phyloP scores from a whole-genome alignment of 768 basidiomycete genomes.

The Clitopilus passeckerianus region DNA sequence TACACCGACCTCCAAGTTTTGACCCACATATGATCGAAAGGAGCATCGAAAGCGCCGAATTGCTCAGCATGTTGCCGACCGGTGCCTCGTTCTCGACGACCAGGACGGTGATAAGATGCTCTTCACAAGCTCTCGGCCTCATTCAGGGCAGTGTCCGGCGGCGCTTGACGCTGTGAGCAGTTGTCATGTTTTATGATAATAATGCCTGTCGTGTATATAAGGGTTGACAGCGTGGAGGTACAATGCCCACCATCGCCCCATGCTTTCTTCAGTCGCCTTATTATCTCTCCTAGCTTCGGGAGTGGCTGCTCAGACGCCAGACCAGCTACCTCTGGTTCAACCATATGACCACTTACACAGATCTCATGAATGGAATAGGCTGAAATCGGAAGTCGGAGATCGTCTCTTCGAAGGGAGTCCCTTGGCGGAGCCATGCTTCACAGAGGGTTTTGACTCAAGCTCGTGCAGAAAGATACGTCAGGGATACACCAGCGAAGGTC shows the following conservation, averaged over 20 bases:
- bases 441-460: slow-evolving; percentile 10
- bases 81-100: not conserved
- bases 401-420: slow-evolving; percentile 15
- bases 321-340: not conserved
- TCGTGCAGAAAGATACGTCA: slow-evolving; percentile 10
- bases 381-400: slow-evolving; percentile 8
- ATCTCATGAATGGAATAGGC: slow-evolving; percentile 11
- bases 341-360: not conserved
- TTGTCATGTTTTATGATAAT: not conserved
- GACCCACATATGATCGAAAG: not conserved
- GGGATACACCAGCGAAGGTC: slow-evolving; percentile 16
- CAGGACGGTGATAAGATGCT: not conserved
- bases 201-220: not conserved
- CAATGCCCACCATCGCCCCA: not conserved
- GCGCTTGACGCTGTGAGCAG: not conserved
- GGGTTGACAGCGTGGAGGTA: not conserved
- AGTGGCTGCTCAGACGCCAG: not conserved
- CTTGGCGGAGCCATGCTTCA: slow-evolving; percentile 19
- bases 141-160: not conserved
- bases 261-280: not conserved
- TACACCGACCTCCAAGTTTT: not conserved
- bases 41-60: not conserved
- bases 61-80: not conserved
- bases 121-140: not conserved
- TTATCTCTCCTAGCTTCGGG: not conserved